Evolutionary conservation across 2,329 filamentous ascomycete genomes (phyloP), one percentile per base, ranked within the genome.

Genomic region (Talaromyces sp.): DNA sequence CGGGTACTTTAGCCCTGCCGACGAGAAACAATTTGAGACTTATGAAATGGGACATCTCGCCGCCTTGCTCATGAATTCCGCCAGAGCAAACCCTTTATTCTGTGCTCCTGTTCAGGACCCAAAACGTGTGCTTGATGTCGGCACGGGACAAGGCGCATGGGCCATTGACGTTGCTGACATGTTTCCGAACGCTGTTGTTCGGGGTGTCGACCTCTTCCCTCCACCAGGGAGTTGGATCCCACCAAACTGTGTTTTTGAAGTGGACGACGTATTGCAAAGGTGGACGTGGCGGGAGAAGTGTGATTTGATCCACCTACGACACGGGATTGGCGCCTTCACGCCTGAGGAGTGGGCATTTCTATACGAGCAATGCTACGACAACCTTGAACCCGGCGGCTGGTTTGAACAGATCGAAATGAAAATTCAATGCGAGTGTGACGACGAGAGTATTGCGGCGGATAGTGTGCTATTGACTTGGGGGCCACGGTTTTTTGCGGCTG

Each of bases 1-100:
- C 32, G 54, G 48, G 44, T 64, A 62, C 56, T 62, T 47, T 55
- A 64, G 49, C 55, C 65, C 51, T 52, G 43, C 54, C 19, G 54
- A 56, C 20, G 54, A 56, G 24, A 20, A 45, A 29, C 49, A 52
- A 20, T 56, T 64, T 46, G 63, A 64, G 42, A 59, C 63, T 8
- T 58, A 65, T 47, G 57, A 65, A 51, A 50, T 59, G 41, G 37
- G 37, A 16, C 37, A 40, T 40, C 14, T 40, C 14, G 16, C 20
- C 14, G 16, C 16, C 17, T 20, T 40, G 14, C 37, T 40, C 16
- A 40, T 40, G 37, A 40, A 40, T 19, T 19, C 20, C 10, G 37
- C 16, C 17, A 11, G 10, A 20, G 16, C 37, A 11, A 40, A 40
- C 17, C 37, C 37, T 40, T 20, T 40, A 11, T 40, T 40, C 20